Percentiles rank a stretch among this genome's conserved stretches.
Evolutionary conservation across 1,284 basidiomycete genomes (phyloP).

Genomic region (Cystobasidium sp.): DNA sequence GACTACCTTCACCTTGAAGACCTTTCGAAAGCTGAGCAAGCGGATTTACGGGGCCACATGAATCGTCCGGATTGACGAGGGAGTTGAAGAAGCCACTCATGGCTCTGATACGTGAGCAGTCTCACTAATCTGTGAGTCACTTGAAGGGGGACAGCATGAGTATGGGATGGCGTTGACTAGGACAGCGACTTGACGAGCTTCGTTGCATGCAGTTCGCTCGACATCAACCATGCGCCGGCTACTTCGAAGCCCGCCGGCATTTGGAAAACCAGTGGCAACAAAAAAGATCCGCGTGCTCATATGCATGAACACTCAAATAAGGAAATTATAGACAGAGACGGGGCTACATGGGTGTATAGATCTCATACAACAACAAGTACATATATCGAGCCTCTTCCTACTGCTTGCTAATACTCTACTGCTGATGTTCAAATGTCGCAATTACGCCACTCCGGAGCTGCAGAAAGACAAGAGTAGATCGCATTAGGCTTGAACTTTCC

Average conservation of each 20-base stretch:
- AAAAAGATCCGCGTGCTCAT: no score
- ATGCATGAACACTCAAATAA: no score
- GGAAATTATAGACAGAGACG: no score
- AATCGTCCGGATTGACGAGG: constrained; percentile 67
- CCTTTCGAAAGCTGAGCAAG: constrained; percentile 75
- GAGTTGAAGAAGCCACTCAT: constrained; percentile 53
- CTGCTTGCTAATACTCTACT: not conserved
- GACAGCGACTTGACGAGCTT: no score
- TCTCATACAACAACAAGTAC: constrained; percentile 11
- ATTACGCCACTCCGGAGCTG: constrained; percentile 44
- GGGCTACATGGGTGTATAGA: not conserved
- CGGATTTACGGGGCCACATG: constrained; percentile 80
- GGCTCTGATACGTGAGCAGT: not conserved
- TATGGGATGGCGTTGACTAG: no score
- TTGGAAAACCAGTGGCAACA: no score
- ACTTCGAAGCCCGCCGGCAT: no score
- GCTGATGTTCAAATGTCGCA: constrained; percentile 22
- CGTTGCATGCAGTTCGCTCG: no score
- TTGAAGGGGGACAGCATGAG: no score
- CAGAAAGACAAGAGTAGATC: not conserved
- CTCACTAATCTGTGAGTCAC: no score
- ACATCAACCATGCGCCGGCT: no score
- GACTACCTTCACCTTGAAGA: constrained; percentile 73
- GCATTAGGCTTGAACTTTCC: not conserved
- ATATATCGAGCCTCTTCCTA: not conserved